Evolutionary conservation across 257 asterid species (phyloP).

Genomic region (Euphrasia confusa): DNA sequence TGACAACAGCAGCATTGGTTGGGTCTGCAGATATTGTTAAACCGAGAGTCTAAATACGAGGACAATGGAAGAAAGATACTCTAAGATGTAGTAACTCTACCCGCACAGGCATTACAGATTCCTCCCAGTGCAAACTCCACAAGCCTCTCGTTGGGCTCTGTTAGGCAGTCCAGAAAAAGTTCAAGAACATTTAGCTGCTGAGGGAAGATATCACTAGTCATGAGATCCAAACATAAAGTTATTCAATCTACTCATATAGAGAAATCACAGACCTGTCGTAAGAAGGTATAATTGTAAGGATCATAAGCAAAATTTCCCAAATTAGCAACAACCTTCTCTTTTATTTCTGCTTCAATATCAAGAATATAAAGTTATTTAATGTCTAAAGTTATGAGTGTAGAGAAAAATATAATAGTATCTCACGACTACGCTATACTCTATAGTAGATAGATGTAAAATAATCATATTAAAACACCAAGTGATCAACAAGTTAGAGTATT

Average conservation of each 20-base stretch:
- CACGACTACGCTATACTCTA: not conserved
- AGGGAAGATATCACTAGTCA: constrained; percentile 8
- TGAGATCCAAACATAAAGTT: not conserved
- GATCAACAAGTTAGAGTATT: no score
- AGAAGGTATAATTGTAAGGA: constrained; percentile 75
- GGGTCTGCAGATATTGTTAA: constrained; percentile 49
- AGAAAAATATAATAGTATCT: not conserved
- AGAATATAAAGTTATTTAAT: constrained; percentile 16
- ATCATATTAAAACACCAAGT: no score
- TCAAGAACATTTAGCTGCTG: constrained; percentile 85
- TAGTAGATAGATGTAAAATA: constrained; percentile 4
- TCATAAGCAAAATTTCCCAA: constrained; percentile 93
- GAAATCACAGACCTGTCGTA: constrained; percentile 64
- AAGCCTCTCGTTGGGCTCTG: constrained; percentile 84
- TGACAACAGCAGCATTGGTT: constrained; percentile 65
- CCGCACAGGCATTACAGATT: constrained; percentile 81
- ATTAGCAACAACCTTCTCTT: constrained; percentile 80
- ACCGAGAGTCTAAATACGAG: not conserved
- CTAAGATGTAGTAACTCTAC: constrained; percentile 26
- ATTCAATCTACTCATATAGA: not conserved
- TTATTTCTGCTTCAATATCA: constrained; percentile 70
- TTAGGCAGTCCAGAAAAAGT: constrained; percentile 86
- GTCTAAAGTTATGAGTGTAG: not conserved
- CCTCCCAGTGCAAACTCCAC: constrained; percentile 93
- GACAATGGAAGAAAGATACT: not conserved